Base-by-base conservation (phyloP, 805 yeast species). In the Candida loeiensis region DNA sequence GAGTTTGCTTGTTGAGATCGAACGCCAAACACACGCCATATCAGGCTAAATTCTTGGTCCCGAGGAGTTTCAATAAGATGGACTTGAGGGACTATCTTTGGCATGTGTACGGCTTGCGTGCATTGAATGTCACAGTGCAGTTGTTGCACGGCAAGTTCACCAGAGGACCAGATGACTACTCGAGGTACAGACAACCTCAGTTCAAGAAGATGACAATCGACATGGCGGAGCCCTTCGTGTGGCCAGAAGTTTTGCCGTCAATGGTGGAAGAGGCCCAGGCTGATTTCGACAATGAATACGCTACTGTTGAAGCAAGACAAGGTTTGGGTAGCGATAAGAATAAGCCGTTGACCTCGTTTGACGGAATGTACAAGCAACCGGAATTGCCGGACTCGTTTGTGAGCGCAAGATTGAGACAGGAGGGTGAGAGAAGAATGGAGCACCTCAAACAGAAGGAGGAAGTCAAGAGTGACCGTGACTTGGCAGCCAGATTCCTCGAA, bases 1-100 rank as follows among this genome's bases (percentile, higher is more conserved):
- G 91, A 46, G 71, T 91, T 27, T 78, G 85, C 37, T 69, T 91
- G 22, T 66, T 93, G 46, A 77, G 95, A 57, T 96, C 97, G 31
- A 85, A 85, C 55, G 96, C 98, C n/a, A 86, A 86, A 56, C 95
- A 87, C 64, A 85, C 96, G 0, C 99, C 99, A 35, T 90, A 85
- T 66, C 97, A 89, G 64, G 98, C 98, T 36, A 89, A 88, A 61
- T 93, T 93, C 64, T 79, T 86, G 48, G 99, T 95, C 14, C 99
- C 99, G 12, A 79, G 85, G 56, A 79, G 86, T 40, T 90, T 93
- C 74, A 93, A 93, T 71, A 91, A 90, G 61, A 72, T 93, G 67
- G 98, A 91, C 61, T 73, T 93, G 46, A 79, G 99, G 61, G 99
- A 93, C 66, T 93, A 93, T 58, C 71, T 93, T 47, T 93, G 81